Evolutionary conservation across 2,329 filamentous ascomycete genomes (phyloP), one percentile per base, ranked within the genome.

Genomic region (Xylaria sp.): DNA sequence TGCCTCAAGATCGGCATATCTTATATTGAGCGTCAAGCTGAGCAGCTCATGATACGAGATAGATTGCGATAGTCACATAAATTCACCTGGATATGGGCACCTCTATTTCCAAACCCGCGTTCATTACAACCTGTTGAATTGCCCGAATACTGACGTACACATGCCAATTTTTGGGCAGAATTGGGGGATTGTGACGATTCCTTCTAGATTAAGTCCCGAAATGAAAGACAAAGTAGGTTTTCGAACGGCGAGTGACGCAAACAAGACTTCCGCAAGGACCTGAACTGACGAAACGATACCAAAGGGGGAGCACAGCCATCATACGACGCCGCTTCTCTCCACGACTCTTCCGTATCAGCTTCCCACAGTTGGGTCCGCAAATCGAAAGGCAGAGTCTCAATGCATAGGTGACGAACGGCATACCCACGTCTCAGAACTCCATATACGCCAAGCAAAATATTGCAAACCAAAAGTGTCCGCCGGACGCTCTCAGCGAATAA

Each of bases 201-300:
- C 25, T 36, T 28, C 18, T n/a, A 60, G 12, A 10, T 23, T 3
- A 50, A 13, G 32, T 60, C 58, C 45, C 41, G 50, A 15, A 60
- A 60, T 8, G 58, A 50, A 50, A 50, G 57, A 50, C 50, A 45
- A 5, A 60, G 58, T 7, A 50, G 25, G 9, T 12, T 50, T 25
- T 60, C 58, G 30, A 60, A 60, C 28, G 43, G 58, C 41, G 58
- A 50, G 8, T 25, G 8, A 9, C 20, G 28, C 20, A 12, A 23
- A 7, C 18, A 20, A 45, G 45, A 18, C 32, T 60, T 32, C 30
- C 25, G 58, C 28, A 50, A 12, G 15, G 43, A 60, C 39, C 50
- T 60, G 43, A 60, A 60, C 15, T 50, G 58, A 8, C 58, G 45
- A 28, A 60, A 50, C 18, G 58, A 60, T 36, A 60, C 58, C n/a